Evolutionary conservation across 306 rosid genomes (phyloP), one percentile per base, ranked within the genome.

Genomic region (Pyrus pyrifolia): DNA sequence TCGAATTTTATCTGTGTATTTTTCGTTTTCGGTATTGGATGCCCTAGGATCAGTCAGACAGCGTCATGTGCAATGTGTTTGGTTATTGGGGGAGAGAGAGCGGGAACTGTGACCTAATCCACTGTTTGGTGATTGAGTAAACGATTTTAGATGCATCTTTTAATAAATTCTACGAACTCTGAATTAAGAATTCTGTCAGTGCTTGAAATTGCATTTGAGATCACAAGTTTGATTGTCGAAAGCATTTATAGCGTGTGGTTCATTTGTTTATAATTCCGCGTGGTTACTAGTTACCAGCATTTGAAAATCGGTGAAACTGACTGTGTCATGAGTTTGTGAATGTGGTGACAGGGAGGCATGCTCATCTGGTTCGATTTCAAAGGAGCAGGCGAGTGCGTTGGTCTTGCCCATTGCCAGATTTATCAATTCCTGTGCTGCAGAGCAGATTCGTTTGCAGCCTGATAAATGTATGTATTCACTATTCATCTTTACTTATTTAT

Each of bases 361-460:
- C 76, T 79, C 88, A 1, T 71, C 85, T 62, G 69, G 72, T 76
- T 67, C 83, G 0, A 25, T 82, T 71, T 71, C 93, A 6, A 90
- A 74, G 77, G 92, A 86, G 81, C 97, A 85, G 62, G 91, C 90
- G 49, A 85, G 80, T 74, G 62, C 75, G 3, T 68, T 74, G 67
- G 85, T 88, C 70, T 85, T 90, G 2, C 72, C 87, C 49, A 79
- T 83, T 45, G 71, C 88, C 33, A 85, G 85, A 55, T 95, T 92
- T 67, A 82, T 95, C 33, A 66, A 71, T 71, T 83, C 81, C 76
- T 95, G 97, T 79, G 83, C 42, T 21, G 74, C 63, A 0, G 99
- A 95, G 83, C 97, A 95, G 60, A 87, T 95, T 84, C 88, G 88
- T 40, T 78, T 91, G 88, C 92, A 91, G 21, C 84, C 93, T 42